These are phyloP conservation scores for Coffea humblotiana DNA, from an alignment of 305 asterid species.

Conservation along the genomic window DNA sequence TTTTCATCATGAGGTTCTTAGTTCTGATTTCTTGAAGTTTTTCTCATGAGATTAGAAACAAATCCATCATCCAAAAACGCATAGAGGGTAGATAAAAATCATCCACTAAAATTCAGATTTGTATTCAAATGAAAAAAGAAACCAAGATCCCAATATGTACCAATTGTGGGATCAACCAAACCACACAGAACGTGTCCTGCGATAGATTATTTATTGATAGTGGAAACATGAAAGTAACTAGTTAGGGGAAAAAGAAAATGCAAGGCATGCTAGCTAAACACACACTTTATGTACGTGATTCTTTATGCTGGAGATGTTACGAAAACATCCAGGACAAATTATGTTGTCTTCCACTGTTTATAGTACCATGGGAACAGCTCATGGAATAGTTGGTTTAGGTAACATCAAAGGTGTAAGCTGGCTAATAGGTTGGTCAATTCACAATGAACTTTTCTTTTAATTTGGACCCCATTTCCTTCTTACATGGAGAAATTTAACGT, in stretches of 20 bases:
- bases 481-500: too few relatives aligned
- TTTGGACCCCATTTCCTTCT: neutral
- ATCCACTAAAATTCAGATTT: neutral
- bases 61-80: too few relatives aligned
- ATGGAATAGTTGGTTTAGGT: constrained; percentile 3
- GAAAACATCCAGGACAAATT: constrained; percentile 4
- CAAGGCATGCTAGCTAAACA: constrained; percentile 13
- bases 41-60: too few relatives aligned
- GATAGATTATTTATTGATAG: neutral
- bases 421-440: constrained; percentile 1
- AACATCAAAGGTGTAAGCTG: neutral
- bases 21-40: too few relatives aligned
- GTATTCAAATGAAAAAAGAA: neutral
- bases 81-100: too few relatives aligned
- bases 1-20: too few relatives aligned
- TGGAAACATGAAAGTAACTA: neutral
- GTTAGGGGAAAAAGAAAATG: neutral
- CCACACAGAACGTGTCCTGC: neutral
- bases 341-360: constrained; percentile 5
- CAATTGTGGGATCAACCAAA: neutral
- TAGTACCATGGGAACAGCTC: neutral
- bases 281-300: neutral
- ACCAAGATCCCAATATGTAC: neutral
- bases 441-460: neutral
- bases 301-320: neutral